Base-by-base conservation (phyloP, 768 basidiomycete genomes). In the Suillus decipiens region DNA sequence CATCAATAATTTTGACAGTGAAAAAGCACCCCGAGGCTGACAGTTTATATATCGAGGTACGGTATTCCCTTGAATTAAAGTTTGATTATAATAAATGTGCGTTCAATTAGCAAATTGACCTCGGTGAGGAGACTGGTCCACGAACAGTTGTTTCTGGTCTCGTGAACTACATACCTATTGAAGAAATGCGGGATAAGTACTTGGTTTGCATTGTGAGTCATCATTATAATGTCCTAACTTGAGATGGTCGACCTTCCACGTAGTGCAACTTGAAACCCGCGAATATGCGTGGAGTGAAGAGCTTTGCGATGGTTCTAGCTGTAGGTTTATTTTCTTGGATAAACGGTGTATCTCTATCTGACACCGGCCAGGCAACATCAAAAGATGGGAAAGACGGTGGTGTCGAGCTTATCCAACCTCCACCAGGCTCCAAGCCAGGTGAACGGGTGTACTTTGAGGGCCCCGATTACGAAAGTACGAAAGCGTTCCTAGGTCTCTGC, bases 11-110 rank as follows among this genome's bases (percentile, higher is more conserved):
- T 24, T 61, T 33, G 61, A 67, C 71, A 96, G 96, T 99, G 70
- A 88, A 87, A 77, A 93, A 92, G 70, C 97, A 99, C 73, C 96
- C 97, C 17, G 97, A 99, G 71, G 97, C 97, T 3, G 97, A 99
- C 71, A 88, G 93, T 57, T 84, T 99, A n/a, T 99, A 99, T 72
- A 86, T 99, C 64, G 96, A 99, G 84, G 92, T 88, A 71, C 41
- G 80, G 63, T 12, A 47, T 59, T 43, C 33, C 34, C 55, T 39
- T 41, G 36, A 17, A 60, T 17, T 34, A 39, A 36, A 33, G 11
- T 19, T 51, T 9, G 11, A 19, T 17, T 43, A 58, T 60, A 59
- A 66, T 39, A 57, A 59, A 55, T 59, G 34, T 22, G 53, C 47
- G n/a, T 68, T 47, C 19, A 42, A 59, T 64, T 24, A 95, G 92